Evolutionary conservation across 1,284 basidiomycete species (phyloP).

Genomic region (Pseudozyma sp.): DNA sequence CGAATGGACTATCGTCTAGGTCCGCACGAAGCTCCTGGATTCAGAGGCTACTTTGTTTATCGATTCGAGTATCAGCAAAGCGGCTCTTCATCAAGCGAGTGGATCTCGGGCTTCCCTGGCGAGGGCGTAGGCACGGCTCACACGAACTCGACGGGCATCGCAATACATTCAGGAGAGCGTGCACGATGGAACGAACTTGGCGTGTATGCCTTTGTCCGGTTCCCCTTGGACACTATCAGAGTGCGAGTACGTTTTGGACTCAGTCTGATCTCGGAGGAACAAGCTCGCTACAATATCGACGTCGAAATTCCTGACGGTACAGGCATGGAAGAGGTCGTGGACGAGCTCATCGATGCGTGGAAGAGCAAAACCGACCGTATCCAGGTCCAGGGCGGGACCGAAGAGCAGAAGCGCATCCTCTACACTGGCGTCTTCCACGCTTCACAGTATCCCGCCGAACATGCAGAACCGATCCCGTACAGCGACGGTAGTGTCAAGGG

Average conservation of each 20-base stretch:
- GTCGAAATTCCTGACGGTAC: constrained; percentile 70
- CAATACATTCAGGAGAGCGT: constrained; percentile 56
- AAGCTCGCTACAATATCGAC: constrained; percentile 79
- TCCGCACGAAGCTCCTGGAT: constrained; percentile 70
- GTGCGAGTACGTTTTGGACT: constrained; percentile 79
- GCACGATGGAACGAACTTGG: constrained; percentile 70
- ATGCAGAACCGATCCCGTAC: constrained; percentile 72
- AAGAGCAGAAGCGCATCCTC: constrained; percentile 74
- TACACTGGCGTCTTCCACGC: constrained; percentile 67
- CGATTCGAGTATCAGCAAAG: constrained; percentile 73
- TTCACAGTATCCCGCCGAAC: constrained; percentile 81
- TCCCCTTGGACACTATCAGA: constrained; percentile 69
- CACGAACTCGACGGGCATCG: constrained; percentile 72
- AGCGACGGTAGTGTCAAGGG: constrained; percentile 50
- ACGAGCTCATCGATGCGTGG: constrained; percentile 76
- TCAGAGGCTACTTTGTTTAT: constrained; percentile 81
- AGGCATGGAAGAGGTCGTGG: constrained; percentile 76
- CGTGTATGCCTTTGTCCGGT: constrained; percentile 76
- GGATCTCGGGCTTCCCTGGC: constrained; percentile 16
- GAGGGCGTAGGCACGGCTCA: constrained; percentile 30
- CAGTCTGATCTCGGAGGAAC: constrained; percentile 81
- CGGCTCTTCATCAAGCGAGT: constrained; percentile 6
- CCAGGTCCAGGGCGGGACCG: constrained; percentile 74
- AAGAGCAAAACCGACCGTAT: constrained; percentile 79
- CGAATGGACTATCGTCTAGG: constrained; percentile 72